Percentiles rank a stretch among this genome's conserved stretches.
phyloP scores from a whole-genome alignment of 768 basidiomycete genomes.

The Agrocybe praecox region DNA sequence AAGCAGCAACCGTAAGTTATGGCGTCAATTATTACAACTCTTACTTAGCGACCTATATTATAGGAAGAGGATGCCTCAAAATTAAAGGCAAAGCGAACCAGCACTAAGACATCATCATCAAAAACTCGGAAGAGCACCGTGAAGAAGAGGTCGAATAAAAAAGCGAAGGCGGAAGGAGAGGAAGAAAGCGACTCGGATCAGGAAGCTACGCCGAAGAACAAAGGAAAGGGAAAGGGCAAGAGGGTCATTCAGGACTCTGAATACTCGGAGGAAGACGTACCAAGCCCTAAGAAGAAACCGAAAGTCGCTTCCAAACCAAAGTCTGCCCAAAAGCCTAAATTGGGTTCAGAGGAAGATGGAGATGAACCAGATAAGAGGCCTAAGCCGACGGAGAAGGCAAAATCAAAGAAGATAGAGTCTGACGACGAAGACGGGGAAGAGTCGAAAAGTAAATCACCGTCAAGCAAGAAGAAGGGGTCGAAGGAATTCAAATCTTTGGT shows the following conservation, averaged over 20 bases:
- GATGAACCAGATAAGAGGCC: background rate
- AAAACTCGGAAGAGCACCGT: slow-evolving; percentile 10
- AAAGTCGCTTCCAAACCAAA: background rate
- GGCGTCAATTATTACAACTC: slow-evolving; percentile 9
- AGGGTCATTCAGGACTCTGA: slow-evolving; percentile 7
- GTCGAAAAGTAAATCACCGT: slow-evolving; percentile 12
- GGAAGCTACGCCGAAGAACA: slow-evolving; percentile 1
- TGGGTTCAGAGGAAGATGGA: background rate
- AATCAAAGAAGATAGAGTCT: slow-evolving; percentile 12
- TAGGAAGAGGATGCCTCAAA: slow-evolving; percentile 14
- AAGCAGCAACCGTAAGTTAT: too few relatives aligned
- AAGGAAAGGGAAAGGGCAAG: slow-evolving; percentile 14
- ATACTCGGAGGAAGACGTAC: slow-evolving; percentile 1
- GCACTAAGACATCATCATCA: slow-evolving; percentile 1
- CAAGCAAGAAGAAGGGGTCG: slow-evolving; percentile 11
- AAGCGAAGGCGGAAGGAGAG: slow-evolving; percentile 12
- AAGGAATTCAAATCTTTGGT: slow-evolving; percentile 39
- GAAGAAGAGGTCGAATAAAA: slow-evolving; percentile 11
- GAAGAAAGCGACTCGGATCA: background rate
- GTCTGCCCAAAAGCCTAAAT: background rate
- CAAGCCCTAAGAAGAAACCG: slow-evolving; percentile 7
- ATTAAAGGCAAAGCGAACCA: slow-evolving; percentile 3
- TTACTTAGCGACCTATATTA: too few relatives aligned
- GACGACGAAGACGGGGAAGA: slow-evolving; percentile 6
- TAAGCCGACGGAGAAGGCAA: slow-evolving; percentile 8